phyloP scores from a whole-genome alignment of 768 basidiomycete genomes.

The Mycena rebaudengoi region DNA sequence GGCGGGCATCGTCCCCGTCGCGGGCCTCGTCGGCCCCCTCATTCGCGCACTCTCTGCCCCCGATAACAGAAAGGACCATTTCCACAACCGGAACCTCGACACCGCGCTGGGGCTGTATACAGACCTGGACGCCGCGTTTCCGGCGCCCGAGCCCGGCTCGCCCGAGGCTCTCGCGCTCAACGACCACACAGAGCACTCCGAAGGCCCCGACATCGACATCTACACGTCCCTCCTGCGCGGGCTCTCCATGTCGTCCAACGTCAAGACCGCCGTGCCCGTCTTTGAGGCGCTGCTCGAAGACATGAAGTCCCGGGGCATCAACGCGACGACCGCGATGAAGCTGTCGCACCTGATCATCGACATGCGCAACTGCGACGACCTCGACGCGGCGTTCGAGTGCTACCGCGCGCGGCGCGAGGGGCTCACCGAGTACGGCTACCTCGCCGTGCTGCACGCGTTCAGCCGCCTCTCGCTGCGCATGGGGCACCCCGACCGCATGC shows the following conservation, averaged over 20 bases:
- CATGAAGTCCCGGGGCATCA: slow-evolving; percentile 64
- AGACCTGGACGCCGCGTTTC: slow-evolving; percentile 50
- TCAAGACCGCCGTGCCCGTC: slow-evolving; percentile 56
- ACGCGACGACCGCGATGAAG: slow-evolving; percentile 53
- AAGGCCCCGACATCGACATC: slow-evolving; percentile 59
- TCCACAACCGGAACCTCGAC: slow-evolving; percentile 48
- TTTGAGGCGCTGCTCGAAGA: slow-evolving; percentile 67
- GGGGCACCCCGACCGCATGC: slow-evolving; percentile 21
- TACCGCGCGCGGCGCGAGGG: slow-evolving; percentile 57
- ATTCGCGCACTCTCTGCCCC: slow-evolving; percentile 57
- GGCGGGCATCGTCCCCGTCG: slow-evolving; percentile 56
- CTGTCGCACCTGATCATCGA: slow-evolving; percentile 67
- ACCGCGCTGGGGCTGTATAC: slow-evolving; percentile 62
- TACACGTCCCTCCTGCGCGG: slow-evolving; percentile 64
- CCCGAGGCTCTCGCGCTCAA: slow-evolving; percentile 28
- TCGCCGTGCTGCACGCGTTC: slow-evolving; percentile 70
- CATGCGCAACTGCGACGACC: slow-evolving; percentile 67
- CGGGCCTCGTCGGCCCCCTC: slow-evolving; percentile 62
- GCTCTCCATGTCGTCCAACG: slow-evolving; percentile 51
- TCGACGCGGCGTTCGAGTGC: slow-evolving; percentile 67
- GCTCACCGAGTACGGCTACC: slow-evolving; percentile 68
- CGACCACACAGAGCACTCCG: slow-evolving; percentile 41
- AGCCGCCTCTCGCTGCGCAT: slow-evolving; percentile 61
- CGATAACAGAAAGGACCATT: slow-evolving; percentile 45
- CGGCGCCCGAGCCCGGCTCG: slow-evolving; percentile 30